Base-by-base conservation (phyloP, 2,329 filamentous ascomycete genomes). In the Lachnellula cervina region DNA sequence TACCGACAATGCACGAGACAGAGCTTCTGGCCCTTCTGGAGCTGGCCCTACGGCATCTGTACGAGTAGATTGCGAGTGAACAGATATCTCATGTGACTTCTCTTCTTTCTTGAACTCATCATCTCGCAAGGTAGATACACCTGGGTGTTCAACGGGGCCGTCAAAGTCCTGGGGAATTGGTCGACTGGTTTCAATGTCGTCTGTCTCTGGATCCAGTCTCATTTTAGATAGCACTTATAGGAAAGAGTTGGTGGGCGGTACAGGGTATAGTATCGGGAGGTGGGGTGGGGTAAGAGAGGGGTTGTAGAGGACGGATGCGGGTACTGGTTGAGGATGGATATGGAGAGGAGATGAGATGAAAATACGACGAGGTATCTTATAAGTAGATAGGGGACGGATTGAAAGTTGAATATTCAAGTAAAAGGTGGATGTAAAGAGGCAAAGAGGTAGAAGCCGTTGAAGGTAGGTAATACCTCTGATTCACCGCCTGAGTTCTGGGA, bases 1-100 rank as follows among this genome's bases (percentile, higher is more conserved):
- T 45, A 80, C 61, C 35, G 66, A 57, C 48, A 69, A 60, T 4
- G 71, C 55, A n/a, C 69, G 68, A 56, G 45, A 32, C 40, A 49
- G 25, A 45, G 40, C 43, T n/a, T 56, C 23, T 16, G 21, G 38
- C 13, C 38, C 37, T 34, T 56, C 52, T 19, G 56, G 57, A 23
- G 44, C 49, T 11, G 53, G 48, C 21, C 58, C 58, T 54, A 65
- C 62, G 11, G 51, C 56, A 21, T 54, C 53, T 21, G 47, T 45
- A 21, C 21, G 21, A 28, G 62, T 63, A 16, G 59, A 58, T 13
- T 55, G 55, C 21, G 59, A 62, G 28, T 62, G 57, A 7, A 58
- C 56, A 4, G 60, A 59, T 21, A 56, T 52, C 45, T 28, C 16
- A 47, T 60, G 48, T 37, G 40, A 13, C 5, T 2, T 57, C 11